Base-by-base conservation (phyloP, 2,329 filamentous ascomycete species). In the Aspergillus fumigatus region DNA sequence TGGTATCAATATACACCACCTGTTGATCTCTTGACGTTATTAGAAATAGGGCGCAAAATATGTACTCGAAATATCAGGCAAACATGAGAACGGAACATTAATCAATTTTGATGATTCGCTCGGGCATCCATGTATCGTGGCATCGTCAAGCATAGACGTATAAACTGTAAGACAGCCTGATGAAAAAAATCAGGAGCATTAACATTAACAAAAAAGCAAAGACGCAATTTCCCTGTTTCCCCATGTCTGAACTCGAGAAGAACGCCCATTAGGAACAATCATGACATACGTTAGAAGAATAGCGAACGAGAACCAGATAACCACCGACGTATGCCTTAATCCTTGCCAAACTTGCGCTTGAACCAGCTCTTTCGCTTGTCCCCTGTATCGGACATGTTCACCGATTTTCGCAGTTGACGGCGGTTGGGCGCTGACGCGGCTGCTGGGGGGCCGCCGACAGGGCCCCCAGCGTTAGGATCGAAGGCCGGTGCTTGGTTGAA, bases 301-400 rank as follows among this genome's bases (percentile, higher is more conserved):
- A 62, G 65, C 68, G 62, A 75, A 52, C 51, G 45, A 54, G 21
- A 50, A 23, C 10, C 43, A 29, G 40, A 48, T 10, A 52, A 48
- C 26, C 7, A 52, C 49, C 40, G 14, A 27, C 23, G 29, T n/a
- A 27, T 38, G 26, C 25, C 50, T 55, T 65, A 72, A 49, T 65
- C 63, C 54, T 78, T 74, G 81, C 92, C 94, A 73, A 96, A 94
- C 54, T 87, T 83, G 65, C 86, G 85, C 69, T 89, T 85, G 67
- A 97, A 87, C 91, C 92, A 96, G 71, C 92, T 94, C 82, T 92
- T 92, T 62, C 89, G 83, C 81, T 96, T 96, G 59, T 92, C 88
- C 54, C 58, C 59, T 47, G 56, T 49, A 32, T 65, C 52, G 40
- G 62, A 60, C 14, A 57, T 51, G 48, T 66, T 64, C 49, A 60